Evolutionary conservation across 2,329 filamentous ascomycete genomes (phyloP), one percentile per base, ranked within the genome.

Genomic region (Truncatella angustata): DNA sequence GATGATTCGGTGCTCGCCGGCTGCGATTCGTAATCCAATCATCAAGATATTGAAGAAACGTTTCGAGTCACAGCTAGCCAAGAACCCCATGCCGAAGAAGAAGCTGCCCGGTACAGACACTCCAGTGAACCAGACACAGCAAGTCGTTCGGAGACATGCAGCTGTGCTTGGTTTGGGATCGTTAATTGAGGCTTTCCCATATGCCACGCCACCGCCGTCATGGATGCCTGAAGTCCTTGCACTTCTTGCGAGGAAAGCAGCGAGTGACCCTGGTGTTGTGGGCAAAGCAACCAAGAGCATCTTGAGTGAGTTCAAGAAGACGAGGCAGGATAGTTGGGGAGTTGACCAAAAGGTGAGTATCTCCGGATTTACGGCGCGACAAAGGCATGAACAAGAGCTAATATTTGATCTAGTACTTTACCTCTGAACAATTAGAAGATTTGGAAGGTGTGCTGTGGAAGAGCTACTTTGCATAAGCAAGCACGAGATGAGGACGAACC

Each of bases 261-360:
- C 93, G 1, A 90, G 84, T 43, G 94, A 99, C 64, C 85, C 91
- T 0, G 94, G 94, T 1, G 87, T 95, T 53, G 92, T 99, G 50
- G 94, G 94, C 3, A 96, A 96, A 72, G 94, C 93, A 54, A 95
- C 96, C 10, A 99, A 99, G 80, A 82, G 81, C 16, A 92, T 97
- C 32, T 76, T 99, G 58, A 91, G 91, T 55, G 95, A 99, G 65
- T 99, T 99, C 79, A 99, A 99, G 77, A 99, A 99, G 82, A 99
- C 94, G 42, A 86, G 94, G 68, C 94, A 99, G 71, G 94, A 99
- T 76, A 99, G 93, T 60, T 99, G 94, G 94, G 87, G 87, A 63
- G 93, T 96, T 55, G 94, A 99, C 74, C 90, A 96, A 62, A 97
- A 96, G 88, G 94, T 96, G 74, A 71, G 84, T 52, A 30, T 49